Evolutionary conservation across 768 basidiomycete species (phyloP), one percentile per base, ranked within the genome.

Genomic region (Tylopilus felleus): DNA sequence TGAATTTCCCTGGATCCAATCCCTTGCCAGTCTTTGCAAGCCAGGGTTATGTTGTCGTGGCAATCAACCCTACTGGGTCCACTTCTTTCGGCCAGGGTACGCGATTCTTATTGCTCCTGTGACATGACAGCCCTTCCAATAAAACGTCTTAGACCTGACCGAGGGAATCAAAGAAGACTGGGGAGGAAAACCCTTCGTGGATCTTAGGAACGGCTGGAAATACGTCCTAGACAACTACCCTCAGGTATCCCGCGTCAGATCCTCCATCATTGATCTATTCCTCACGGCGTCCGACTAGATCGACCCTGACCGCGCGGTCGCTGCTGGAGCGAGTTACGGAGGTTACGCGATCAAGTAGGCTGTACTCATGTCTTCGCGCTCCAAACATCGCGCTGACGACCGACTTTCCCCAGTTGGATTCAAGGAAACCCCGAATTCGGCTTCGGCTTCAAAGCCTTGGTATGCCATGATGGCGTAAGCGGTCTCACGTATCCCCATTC

Each of bases 31-130:
- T 88, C 10, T 95, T 92, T 61, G 83, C 92, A 12, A 82, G 85
- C 62, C 89, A 92, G 65, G 93, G 96, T 0, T 99, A 98, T 71
- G 85, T 96, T 61, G 81, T 84, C 12, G 78, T 97, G 38, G 78
- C 86, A 28, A 86, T 97, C 62, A 98, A 98, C 67, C 96, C 96
- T 3, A 96, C 94, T 0, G 96, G 96, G 9, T 90, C 88, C 27
- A 98, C 96, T 4, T 86, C 90, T 0, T 97, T 94, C 61, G 94
- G 93, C 4, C 93, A 96, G 80, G 77, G 90, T 85, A 62, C 29
- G 55, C 38, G 28, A 12, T 29, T 36, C 7, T 36, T 39, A 12
- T 21, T 31, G 5, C 35, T 12, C 25, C 31, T 40, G 41, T 44
- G 19, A 23, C 36, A 25, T 21, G 23, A n/a, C 39, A 28, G 53